Conservation (phyloP, 2,329 filamentous ascomycete genomes). For the Zelopaecilomyces penicillatus region DNA sequence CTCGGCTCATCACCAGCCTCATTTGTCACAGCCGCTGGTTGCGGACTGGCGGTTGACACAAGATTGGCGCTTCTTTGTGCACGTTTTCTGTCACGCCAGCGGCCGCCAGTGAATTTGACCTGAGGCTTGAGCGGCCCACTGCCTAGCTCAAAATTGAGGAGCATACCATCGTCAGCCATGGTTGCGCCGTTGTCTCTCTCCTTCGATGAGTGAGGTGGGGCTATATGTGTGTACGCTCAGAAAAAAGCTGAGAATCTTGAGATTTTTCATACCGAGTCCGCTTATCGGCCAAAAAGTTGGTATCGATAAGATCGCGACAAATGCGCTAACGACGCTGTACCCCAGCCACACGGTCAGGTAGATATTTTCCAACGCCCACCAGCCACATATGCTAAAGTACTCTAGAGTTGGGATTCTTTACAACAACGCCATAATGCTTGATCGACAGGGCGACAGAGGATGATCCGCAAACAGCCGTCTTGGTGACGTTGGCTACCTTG, state of each 20-base stretch:
- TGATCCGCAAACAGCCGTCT: no score
- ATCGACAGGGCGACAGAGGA: no score
- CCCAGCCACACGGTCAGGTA: background rate
- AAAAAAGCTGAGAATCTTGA: no score
- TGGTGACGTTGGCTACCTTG: no score
- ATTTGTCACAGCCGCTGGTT: conserved; percentile 14
- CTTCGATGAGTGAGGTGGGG: background rate
- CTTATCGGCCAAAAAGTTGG: background rate
- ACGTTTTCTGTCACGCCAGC: conserved; percentile 80
- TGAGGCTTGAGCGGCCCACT: conserved; percentile 55
- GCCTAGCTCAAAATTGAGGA: conserved; percentile 81
- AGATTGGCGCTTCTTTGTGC: conserved; percentile 38
- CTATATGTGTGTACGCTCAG: no score
- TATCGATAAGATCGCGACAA: background rate
- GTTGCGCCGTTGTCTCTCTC: conserved; percentile 1
- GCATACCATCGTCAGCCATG: conserved; percentile 94
- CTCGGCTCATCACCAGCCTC: conserved; percentile 22
- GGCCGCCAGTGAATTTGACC: conserved; percentile 74
- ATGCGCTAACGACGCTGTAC: no score
- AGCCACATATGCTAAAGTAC: no score
- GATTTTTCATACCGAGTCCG: no score
- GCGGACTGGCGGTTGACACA: conserved; percentile 13
- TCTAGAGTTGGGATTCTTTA: no score
- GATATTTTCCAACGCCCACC: no score
- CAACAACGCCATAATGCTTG: no score